A percentile compares a stretch with the other conserved stretches of the same genome.
Conservation (phyloP, 1,284 basidiomycete species). For the Papiliotrema fonsecae region DNA sequence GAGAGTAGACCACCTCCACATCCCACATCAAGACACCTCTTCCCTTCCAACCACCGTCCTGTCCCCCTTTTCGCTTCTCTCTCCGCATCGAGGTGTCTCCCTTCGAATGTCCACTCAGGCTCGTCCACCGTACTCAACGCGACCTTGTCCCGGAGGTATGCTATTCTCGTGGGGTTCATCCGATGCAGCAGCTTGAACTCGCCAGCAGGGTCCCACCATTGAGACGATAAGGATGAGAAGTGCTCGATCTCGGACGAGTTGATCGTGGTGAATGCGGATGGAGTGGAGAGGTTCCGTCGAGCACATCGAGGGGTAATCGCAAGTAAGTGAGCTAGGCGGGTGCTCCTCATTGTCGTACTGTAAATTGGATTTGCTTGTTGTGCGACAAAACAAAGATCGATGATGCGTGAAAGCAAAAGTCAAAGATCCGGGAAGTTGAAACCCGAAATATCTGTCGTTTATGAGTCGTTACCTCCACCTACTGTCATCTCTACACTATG, state of each 20-base stretch:
- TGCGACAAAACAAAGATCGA: background rate
- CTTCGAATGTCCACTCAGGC: constrained; percentile 41
- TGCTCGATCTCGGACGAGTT: constrained; percentile 82
- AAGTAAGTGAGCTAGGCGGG: no score
- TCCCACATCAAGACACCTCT: constrained; percentile 77
- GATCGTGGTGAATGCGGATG: constrained; percentile 50
- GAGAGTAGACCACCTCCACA: constrained; percentile 93
- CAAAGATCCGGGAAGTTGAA: background rate
- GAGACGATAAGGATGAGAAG: constrained; percentile 82
- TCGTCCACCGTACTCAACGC: constrained; percentile 57
- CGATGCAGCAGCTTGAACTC: constrained; percentile 86
- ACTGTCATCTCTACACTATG: no score
- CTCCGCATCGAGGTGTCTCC: constrained; percentile 44
- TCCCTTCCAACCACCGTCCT: constrained; percentile 54
- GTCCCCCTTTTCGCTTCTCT: constrained; percentile 24
- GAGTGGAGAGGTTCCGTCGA: no score
- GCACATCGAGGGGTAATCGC: no score
- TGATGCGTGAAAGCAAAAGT: background rate
- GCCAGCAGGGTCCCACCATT: constrained; percentile 96
- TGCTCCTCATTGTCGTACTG: no score
- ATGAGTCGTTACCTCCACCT: background rate
- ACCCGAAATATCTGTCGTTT: background rate
- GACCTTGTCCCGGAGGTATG: constrained; percentile 79
- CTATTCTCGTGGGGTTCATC: constrained; percentile 90
- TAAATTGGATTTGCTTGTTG: no score